Evolutionary conservation across 441 rosid genomes (phyloP).

Genomic region (Eutrema salsugineum): DNA sequence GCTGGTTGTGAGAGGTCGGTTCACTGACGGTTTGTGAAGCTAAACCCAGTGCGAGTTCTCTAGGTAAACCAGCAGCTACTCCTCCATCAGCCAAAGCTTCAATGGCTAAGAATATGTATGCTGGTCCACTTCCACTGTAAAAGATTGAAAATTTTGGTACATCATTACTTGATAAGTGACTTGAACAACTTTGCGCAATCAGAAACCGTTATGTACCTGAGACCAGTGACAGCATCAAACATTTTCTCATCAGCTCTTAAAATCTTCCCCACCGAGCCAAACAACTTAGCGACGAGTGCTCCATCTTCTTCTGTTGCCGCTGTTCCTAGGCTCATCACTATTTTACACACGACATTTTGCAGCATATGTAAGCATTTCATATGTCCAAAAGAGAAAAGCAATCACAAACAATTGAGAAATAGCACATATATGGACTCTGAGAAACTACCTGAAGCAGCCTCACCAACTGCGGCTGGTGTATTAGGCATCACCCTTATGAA

Average conservation of each 20-base stretch:
- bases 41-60: constrained; percentile 82
- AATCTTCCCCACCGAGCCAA: constrained; percentile 79
- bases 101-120: constrained; percentile 78
- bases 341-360: background rate
- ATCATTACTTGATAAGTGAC: background rate
- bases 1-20: background rate
- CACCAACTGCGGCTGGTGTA: constrained; percentile 85
- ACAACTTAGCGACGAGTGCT: constrained; percentile 60
- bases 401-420: background rate
- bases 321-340: constrained; percentile 82
- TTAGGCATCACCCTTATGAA: constrained; percentile 92
- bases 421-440: background rate
- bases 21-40: constrained; percentile 89
- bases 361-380: background rate
- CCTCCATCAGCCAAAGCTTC: constrained; percentile 99
- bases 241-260: constrained; percentile 83
- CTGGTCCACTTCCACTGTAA: constrained; percentile 91
- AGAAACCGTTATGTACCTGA: constrained; percentile 50
- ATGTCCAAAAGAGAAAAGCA: background rate
- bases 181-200: background rate
- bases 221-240: constrained; percentile 89
- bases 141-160: background rate
- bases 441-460: constrained; percentile 67
- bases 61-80: constrained; percentile 93
- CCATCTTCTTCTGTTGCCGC: constrained; percentile 75